These are phyloP conservation scores for Durusdinium trenchii DNA, from an alignment of 73 alveolate species.

Conservation along the genomic window DNA sequence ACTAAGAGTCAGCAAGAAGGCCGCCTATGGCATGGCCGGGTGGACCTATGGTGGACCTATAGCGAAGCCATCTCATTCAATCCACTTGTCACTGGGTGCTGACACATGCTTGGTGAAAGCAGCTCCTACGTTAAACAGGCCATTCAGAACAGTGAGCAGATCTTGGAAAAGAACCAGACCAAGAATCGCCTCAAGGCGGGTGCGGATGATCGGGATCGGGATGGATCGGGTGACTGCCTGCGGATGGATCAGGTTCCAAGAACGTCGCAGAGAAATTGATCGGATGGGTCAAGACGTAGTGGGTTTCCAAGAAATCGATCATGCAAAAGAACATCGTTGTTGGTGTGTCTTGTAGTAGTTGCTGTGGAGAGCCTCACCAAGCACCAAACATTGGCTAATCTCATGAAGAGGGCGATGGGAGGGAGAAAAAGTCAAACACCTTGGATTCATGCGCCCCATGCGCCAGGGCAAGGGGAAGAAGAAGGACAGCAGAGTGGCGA, in stretches of 20 bases:
- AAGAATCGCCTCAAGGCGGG: slow-evolving; percentile 82
- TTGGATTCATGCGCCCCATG: neutral
- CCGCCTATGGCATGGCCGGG: neutral
- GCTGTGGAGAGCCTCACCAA: too few relatives aligned
- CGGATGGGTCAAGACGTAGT: too few relatives aligned
- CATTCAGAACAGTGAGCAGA: slow-evolving; percentile 93
- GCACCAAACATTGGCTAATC: too few relatives aligned
- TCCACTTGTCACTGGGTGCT: neutral
- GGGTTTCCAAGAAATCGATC: too few relatives aligned
- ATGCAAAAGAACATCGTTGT: too few relatives aligned
- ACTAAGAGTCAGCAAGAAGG: neutral
- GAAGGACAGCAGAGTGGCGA: too few relatives aligned
- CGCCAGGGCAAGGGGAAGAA: slow-evolving; percentile 93
- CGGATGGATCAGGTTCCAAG: too few relatives aligned
- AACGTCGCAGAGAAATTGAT: too few relatives aligned
- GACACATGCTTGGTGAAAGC: neutral
- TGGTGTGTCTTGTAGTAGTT: too few relatives aligned
- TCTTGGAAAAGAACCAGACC: slow-evolving; percentile 88
- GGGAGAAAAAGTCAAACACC: neutral
- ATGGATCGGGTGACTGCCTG: too few relatives aligned
- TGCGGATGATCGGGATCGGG: neutral
- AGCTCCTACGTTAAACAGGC: neutral
- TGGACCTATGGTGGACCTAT: neutral
- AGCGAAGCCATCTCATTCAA: neutral
- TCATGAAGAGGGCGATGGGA: too few relatives aligned